Evolutionary conservation across 2,329 filamentous ascomycete species (phyloP).

Genomic region (Pestalotiopsis sp.): DNA sequence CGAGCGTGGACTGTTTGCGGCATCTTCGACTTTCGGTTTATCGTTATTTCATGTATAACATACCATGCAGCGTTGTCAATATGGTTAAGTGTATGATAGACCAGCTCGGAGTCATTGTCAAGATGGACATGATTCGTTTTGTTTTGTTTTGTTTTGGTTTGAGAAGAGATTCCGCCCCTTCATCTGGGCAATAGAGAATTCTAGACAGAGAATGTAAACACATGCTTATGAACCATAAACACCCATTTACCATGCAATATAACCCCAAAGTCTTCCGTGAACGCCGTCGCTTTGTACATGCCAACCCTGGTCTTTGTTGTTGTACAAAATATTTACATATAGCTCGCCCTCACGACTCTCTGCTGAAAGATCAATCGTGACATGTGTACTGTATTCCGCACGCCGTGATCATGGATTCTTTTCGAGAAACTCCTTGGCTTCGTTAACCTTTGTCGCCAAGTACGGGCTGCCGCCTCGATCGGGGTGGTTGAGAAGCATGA

Average conservation of each 20-base stretch:
- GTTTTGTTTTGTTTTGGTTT: background rate
- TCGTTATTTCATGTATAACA: too few species aligned
- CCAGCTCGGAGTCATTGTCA: background rate
- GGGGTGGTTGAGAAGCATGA: slow-evolving; percentile 98
- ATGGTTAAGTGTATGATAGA: background rate
- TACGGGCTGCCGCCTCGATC: slow-evolving; percentile 97
- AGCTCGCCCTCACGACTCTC: background rate
- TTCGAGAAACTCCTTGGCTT: slow-evolving; percentile 95
- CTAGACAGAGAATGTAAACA: background rate
- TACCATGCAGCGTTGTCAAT: too few species aligned
- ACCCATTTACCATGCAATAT: slow-evolving; percentile 12
- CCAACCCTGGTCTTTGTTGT: slow-evolving; percentile 5
- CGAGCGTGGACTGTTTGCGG: too few species aligned
- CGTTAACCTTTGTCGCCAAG: slow-evolving; percentile 95
- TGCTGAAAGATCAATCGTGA: background rate
- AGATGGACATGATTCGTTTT: background rate
- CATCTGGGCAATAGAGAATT: background rate
- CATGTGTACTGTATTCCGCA: background rate
- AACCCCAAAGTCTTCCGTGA: slow-evolving; percentile 6
- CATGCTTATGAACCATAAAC: slow-evolving; percentile 4
- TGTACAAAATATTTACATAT: slow-evolving; percentile 13
- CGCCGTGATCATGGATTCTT: slow-evolving; percentile 52
- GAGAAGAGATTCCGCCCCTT: slow-evolving; percentile 10
- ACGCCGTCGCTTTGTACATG: slow-evolving; percentile 14
- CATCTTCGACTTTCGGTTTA: too few species aligned